A percentile compares a stretch with the other conserved stretches of the same genome.
Conservation (phyloP, 768 basidiomycete species). For the Rhodotorula taiwanensis region DNA sequence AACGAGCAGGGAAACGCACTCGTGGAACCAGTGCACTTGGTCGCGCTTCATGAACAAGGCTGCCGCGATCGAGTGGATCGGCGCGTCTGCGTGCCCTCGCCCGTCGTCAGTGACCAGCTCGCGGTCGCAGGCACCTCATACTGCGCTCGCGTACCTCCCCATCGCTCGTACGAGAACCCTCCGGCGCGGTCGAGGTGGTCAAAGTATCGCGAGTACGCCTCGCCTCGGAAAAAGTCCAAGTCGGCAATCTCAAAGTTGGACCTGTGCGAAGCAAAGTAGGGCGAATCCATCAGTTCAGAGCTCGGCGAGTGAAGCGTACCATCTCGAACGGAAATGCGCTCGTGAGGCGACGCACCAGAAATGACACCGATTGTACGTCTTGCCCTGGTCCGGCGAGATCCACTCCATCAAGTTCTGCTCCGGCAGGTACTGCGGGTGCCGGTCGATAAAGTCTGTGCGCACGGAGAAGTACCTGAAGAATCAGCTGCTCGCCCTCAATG, state of each 20-base stretch:
- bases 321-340: too few relatives aligned
- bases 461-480: too few relatives aligned
- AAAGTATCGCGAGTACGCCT: conserved; percentile 76
- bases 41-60: conserved; percentile 80
- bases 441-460: conserved; percentile 64
- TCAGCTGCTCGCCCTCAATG: too few relatives aligned
- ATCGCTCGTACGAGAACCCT: conserved; percentile 66
- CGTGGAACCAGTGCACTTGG: conserved; percentile 85
- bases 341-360: conserved; percentile 60
- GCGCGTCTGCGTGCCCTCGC: conserved; percentile 56
- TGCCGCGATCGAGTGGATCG: conserved; percentile 81
- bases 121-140: too few relatives aligned
- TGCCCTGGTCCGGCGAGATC: conserved; percentile 64
- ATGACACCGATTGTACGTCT: conserved; percentile 58
- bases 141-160: conserved; percentile 55
- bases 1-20: conserved; percentile 42
- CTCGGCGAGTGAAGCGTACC: too few relatives aligned
- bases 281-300: too few relatives aligned
- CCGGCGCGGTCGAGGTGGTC: conserved; percentile 69
- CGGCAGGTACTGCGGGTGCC: conserved; percentile 58
- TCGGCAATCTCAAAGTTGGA: conserved; percentile 55
- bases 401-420: conserved; percentile 64
- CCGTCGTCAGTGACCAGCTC: not conserved
- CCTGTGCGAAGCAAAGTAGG: conserved; percentile 2
- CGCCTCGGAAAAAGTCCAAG: conserved; percentile 73